Base-by-base conservation (phyloP, 305 asterid species). In the Andrographis paniculata region DNA sequence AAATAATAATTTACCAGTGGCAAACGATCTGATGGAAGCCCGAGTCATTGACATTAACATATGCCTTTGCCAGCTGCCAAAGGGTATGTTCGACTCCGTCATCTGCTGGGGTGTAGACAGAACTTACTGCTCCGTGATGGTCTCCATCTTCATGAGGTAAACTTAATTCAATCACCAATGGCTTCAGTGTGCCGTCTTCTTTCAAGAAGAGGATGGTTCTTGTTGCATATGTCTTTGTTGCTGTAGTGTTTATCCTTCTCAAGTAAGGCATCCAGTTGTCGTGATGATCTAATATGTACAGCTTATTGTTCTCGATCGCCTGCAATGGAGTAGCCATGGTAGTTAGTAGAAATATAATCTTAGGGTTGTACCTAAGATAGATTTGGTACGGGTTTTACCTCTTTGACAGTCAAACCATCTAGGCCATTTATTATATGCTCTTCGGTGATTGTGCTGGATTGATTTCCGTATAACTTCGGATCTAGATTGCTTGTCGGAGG, bases 31-130 rank as follows among this genome's bases (percentile, higher is more conserved):
- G 87, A 59, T 87, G 95, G 60, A 68, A 55, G 43, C 95, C 95
- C 11, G 84, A 74, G 47, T 87, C 97, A 55, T 77, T 78, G 16
- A 87, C 78, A 3, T 72, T 73, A 42, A 60, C 94, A 62, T 84
- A 80, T 45, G 93, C 82, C 73, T 87, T 84, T 14, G 95, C 94
- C 54, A 84, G 66, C 53, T 72, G 84, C 97, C 97, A 87, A 41
- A 87, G 18, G 11, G 88, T 47, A 18, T 70, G 71, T 53, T 76
- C 63, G 28, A 66, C 65, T 23, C 92, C 95, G 3, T 77, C 64
- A 53, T 76, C 67, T 13, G 82, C 74, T 35, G 95, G 95, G 10
- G 77, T 71, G 56, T 55, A 65, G 19, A 87, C 95, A 13, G 55
- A 39, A 66, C 88, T 84, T 20, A 74, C 50, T 6, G 82, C 67